phyloP scores from a whole-genome alignment of 352 stramenopile species.

The Globisporangium paroecandrum region DNA sequence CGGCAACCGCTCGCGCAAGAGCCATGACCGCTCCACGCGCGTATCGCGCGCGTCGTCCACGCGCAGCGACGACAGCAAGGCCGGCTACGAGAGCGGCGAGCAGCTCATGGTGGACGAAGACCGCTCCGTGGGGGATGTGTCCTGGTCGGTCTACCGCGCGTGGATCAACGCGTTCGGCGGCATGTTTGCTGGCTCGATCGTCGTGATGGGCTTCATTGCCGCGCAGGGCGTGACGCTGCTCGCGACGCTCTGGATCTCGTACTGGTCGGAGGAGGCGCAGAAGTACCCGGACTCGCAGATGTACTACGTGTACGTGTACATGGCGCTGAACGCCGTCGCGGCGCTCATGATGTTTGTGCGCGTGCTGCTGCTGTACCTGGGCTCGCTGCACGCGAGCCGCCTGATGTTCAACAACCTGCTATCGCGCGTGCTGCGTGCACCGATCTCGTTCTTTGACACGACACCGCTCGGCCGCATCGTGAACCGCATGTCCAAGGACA shows the following conservation, averaged over 20 bases:
- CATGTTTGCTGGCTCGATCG: slow-evolving; percentile 36
- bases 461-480: slow-evolving; percentile 72
- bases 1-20: slow-evolving; percentile 15
- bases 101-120: slow-evolving; percentile 73
- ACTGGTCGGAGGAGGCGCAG: slow-evolving; percentile 85
- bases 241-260: slow-evolving; percentile 90
- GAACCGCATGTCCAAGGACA: slow-evolving; percentile 71
- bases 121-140: slow-evolving; percentile 67
- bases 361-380: slow-evolving; percentile 55
- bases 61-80: slow-evolving; percentile 45
- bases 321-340: slow-evolving; percentile 62
- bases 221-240: slow-evolving; percentile 52
- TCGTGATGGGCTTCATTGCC: slow-evolving; percentile 50
- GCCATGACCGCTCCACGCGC: slow-evolving; percentile 24
- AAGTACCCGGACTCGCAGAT: slow-evolving; percentile 55
- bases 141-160: slow-evolving; percentile 54
- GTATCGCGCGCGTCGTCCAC: slow-evolving; percentile 54
- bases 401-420: slow-evolving; percentile 68
- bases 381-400: slow-evolving; percentile 53
- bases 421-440: slow-evolving; percentile 54
- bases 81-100: slow-evolving; percentile 25
- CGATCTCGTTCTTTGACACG: slow-evolving; percentile 78
- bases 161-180: slow-evolving; percentile 74
- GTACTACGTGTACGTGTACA: slow-evolving; percentile 84
- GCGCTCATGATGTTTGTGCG: slow-evolving; percentile 60